A percentile compares a stretch with the other conserved stretches of the same genome.
Evolutionary conservation across 768 basidiomycete genomes (phyloP).

Genomic region (Lactifluus volemus): DNA sequence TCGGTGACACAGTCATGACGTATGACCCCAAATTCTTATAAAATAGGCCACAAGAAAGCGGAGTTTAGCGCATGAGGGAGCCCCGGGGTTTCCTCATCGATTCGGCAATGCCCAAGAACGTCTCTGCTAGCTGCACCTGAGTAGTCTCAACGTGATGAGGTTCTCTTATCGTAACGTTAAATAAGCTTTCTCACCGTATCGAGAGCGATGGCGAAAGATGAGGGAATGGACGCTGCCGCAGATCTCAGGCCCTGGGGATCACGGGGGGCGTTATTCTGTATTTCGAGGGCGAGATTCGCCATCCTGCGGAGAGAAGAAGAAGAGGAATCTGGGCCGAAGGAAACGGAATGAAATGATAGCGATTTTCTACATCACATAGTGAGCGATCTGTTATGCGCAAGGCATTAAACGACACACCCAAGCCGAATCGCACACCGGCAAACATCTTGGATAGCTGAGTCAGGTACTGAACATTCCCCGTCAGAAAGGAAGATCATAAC

Average conservation of each 20-base stretch:
- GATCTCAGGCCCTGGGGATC: slow-evolving; percentile 28
- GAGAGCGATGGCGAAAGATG: slow-evolving; percentile 37
- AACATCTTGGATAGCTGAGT: slow-evolving; percentile 33
- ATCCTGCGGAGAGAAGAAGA: slow-evolving; percentile 35
- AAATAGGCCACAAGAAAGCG: not conserved
- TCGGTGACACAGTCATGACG: no score
- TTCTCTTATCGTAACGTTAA: not conserved
- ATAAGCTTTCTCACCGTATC: not conserved
- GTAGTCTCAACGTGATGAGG: not conserved
- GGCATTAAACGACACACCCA: slow-evolving; percentile 28
- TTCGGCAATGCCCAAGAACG: slow-evolving; percentile 51
- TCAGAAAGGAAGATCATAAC: slow-evolving; percentile 53
- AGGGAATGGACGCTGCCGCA: not conserved
- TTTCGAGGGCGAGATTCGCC: slow-evolving; percentile 41
- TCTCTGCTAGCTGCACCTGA: slow-evolving; percentile 46
- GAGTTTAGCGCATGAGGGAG: slow-evolving; percentile 31
- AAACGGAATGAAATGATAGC: slow-evolving; percentile 49
- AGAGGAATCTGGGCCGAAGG: slow-evolving; percentile 38
- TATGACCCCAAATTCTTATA: no score
- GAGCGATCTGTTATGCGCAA: not conserved
- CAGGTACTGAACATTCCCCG: slow-evolving; percentile 37
- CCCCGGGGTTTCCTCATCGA: slow-evolving; percentile 49
- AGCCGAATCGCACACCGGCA: slow-evolving; percentile 35
- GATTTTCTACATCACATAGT: slow-evolving; percentile 32
- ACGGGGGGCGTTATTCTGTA: slow-evolving; percentile 37